Evolutionary conservation across 1,284 basidiomycete species (phyloP), one percentile per base, ranked within the genome.

Genomic region (Boletus sp.): DNA sequence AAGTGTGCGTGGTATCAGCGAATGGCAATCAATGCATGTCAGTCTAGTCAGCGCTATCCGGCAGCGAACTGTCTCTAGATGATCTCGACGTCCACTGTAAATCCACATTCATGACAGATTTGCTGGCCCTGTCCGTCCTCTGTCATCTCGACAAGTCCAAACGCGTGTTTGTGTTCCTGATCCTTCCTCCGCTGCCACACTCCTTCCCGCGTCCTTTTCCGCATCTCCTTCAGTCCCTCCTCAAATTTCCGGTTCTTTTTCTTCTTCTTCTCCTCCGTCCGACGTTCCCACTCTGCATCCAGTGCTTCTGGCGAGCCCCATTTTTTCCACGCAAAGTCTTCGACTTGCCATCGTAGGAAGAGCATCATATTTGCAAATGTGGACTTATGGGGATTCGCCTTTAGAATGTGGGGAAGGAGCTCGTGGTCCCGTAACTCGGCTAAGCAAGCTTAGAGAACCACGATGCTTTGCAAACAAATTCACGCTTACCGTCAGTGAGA

Each of bases 361-460:
- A 99, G 78, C 96, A 99, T 99, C 96, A 99, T 99, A 72, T 99
- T 99, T 41, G 88, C 89, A 65, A 93, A 99, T 0, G 93, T 96
- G 19, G 93, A 91, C 55, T 92, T 91, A 72, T 99, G 94, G 2
- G 96, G 96, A 64, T 99, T 99, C 4, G 93, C 89, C 64, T 94
- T 94, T 43, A 99, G 76, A 16, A 98, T 75, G 68, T 99, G 96
- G 0, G 94, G 95, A 53, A 99, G 78, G 17, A 90, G 71, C 58
- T 97, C 93, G 57, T 88, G 82, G 65, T 99, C 96, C 46, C 87
- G 83, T 27, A 99, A 76, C 67, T 99, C 96, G 20, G 93, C 91
- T 91, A 57, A 22, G 30, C 35, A 9, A 25, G 33, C 4, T 56
- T 12, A 50, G 43, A 17, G 46, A 22, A 33, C 35, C 16, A 22